Conservation (phyloP, 108 stramenopile genomes). For the Pseudonitzschia pungens region DNA sequence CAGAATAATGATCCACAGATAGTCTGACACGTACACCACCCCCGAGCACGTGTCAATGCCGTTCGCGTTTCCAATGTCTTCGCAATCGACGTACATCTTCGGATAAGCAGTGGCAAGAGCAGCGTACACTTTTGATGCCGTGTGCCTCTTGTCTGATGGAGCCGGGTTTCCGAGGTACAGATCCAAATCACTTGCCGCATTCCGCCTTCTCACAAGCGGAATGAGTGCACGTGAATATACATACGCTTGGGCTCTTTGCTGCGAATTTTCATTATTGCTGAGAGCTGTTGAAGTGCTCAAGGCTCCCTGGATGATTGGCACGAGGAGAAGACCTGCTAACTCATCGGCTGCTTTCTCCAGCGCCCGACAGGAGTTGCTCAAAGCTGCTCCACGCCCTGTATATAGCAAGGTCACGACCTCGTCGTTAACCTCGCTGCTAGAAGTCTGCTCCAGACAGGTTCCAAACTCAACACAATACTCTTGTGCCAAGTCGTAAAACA, state of each 20-base stretch:
- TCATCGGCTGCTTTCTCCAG: conserved; percentile 50
- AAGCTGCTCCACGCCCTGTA: conserved; percentile 61
- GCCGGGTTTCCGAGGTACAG: conserved; percentile 34
- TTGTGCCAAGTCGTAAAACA: conserved; percentile 63
- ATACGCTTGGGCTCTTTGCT: conserved; percentile 58
- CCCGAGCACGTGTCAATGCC: conserved; percentile 43
- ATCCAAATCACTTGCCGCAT: conserved; percentile 45
- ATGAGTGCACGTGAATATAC: conserved; percentile 61
- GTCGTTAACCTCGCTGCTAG: conserved; percentile 52
- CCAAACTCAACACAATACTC: conserved; percentile 65
- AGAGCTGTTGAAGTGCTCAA: conserved; percentile 36
- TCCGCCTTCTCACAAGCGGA: conserved; percentile 53
- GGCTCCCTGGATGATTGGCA: conserved; percentile 74
- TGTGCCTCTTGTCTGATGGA: conserved; percentile 19
- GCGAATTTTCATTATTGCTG: not conserved
- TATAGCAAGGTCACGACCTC: conserved; percentile 58
- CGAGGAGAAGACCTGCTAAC: conserved; percentile 51
- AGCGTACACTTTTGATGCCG: conserved; percentile 33
- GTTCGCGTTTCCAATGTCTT: conserved; percentile 36
- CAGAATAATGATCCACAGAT: conserved; percentile 36
- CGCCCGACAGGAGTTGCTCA: conserved; percentile 48
- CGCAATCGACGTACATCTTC: conserved; percentile 48
- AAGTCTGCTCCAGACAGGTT: conserved; percentile 46
- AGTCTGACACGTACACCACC: conserved; percentile 20
- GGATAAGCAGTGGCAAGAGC: conserved; percentile 37